Evolutionary conservation across 2,329 filamentous ascomycete genomes (phyloP), one percentile per base, ranked within the genome.

Genomic region (Dothistroma septosporum): DNA sequence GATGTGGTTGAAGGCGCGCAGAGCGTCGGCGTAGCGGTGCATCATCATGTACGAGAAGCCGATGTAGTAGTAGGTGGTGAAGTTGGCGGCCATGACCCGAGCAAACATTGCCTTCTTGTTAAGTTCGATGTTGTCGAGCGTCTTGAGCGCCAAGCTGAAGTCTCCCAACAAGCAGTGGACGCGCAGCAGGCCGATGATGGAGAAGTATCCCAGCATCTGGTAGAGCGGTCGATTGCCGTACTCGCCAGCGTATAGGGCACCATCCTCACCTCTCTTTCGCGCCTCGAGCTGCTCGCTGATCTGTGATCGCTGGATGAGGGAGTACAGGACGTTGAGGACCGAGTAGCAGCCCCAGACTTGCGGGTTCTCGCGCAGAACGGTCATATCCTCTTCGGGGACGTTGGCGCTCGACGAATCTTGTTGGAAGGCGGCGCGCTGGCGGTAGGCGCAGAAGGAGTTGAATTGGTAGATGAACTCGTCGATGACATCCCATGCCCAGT

Each of bases 21-120:
- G 97, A 77, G 94, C 94, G 79, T 99, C 94, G 79, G 92, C 91
- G 77, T 99, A 99, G 76, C 94, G 91, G 81, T 94, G 92, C 91
- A 97, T 96, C 94, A 99, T 99, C 93, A 99, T 97, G 88, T 99
- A 99, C 70, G 91, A 96, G 87, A 99, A 99, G 70, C 94, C 94
- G 65, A 99, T 93, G 77, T 97, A 97, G 87, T 99, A 99, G 86
- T 97, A 99, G 68, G 94, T 99, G 69, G 93, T 97, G 82, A 97
- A 97, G 83, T 99, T 94, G 61, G 94, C 94, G 58, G 94, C 93
- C 94, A 99, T 97, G 76, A 99, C 94, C 68, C 94, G 91, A 65
- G 94, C 93, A 77, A 99, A 99, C 91, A 97, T 97, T 78, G 94
- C 92, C 84, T 97, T 97, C 85, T 99, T 99, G 85, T 97, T 99